phyloP scores from a whole-genome alignment of 2,329 filamentous ascomycete genomes.

The Periconia sp. region DNA sequence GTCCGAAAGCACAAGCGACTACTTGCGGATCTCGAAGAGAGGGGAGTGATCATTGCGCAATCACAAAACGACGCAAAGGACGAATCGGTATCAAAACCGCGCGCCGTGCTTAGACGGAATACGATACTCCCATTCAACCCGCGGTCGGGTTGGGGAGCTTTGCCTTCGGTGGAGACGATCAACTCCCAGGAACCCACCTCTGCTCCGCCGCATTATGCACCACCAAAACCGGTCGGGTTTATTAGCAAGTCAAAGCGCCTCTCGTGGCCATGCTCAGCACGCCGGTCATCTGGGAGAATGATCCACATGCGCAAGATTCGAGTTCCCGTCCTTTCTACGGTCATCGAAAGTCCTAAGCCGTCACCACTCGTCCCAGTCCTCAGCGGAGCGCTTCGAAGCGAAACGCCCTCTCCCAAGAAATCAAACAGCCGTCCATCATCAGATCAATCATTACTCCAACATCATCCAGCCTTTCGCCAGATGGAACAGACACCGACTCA shows the following conservation, averaged over 20 bases:
- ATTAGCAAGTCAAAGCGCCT: constrained; percentile 26
- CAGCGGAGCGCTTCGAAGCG: constrained; percentile 14
- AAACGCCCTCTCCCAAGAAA: constrained; percentile 20
- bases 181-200: constrained; percentile 21
- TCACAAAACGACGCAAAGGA: constrained; percentile 23
- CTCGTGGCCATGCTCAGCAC: constrained; percentile 38
- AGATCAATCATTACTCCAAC: constrained; percentile 32
- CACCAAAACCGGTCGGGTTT: constrained; percentile 28
- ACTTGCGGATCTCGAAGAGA: constrained; percentile 39
- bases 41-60: constrained; percentile 35
- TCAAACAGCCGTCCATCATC: constrained; percentile 26
- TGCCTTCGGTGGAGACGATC: constrained; percentile 48
- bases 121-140: constrained; percentile 42
- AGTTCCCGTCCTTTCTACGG: constrained; percentile 39
- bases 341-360: constrained; percentile 48
- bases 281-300: constrained; percentile 28
- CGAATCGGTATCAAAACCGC: constrained; percentile 31
- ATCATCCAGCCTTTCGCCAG: constrained; percentile 38
- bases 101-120: constrained; percentile 38
- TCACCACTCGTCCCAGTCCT: constrained; percentile 33
- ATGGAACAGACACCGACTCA: too few relatives aligned
- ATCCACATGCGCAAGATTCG: constrained; percentile 36
- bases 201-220: constrained; percentile 25
- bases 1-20: constrained; percentile 35
- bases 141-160: constrained; percentile 48